Conservation (phyloP, 768 basidiomycete species). For the Boletus bicolor region DNA sequence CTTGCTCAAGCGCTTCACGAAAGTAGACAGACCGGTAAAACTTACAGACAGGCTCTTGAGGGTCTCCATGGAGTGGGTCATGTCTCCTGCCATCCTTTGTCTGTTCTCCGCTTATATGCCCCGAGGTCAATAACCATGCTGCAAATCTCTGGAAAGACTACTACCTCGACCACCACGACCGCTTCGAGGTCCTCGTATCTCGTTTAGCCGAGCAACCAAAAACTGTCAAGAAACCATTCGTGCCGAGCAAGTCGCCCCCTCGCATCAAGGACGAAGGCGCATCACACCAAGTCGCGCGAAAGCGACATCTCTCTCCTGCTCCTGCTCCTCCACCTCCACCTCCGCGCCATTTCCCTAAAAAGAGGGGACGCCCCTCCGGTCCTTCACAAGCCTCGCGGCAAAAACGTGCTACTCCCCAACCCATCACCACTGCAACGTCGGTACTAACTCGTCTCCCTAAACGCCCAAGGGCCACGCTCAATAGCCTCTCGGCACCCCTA, state of each 20-base stretch:
- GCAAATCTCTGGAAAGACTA: conserved; percentile 79
- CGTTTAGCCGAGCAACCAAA: conserved; percentile 25
- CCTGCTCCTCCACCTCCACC: conserved; percentile 7
- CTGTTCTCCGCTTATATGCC: conserved; percentile 1
- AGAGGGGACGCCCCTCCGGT: conserved; percentile 20
- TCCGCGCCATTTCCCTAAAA: conserved; percentile 27
- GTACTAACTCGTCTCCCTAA: conserved; percentile 27
- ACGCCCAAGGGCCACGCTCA: conserved; percentile 45
- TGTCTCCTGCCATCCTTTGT: background rate
- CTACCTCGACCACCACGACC: conserved; percentile 65
- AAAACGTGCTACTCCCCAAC: conserved; percentile 21
- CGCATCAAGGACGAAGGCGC: conserved; percentile 9
- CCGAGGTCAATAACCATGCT: conserved; percentile 42
- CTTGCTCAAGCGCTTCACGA: conserved; percentile 48
- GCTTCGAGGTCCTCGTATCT: conserved; percentile 45
- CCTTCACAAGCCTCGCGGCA: conserved; percentile 24
- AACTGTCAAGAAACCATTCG: conserved; percentile 31
- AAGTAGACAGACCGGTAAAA: conserved; percentile 40
- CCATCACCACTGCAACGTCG: conserved; percentile 20
- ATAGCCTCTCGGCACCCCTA: conserved; percentile 52
- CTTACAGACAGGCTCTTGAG: conserved; percentile 65
- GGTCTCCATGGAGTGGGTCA: conserved; percentile 58
- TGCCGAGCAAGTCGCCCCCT: conserved; percentile 8
- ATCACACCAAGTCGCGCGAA: conserved; percentile 35
- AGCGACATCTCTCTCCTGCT: conserved; percentile 29